Base-by-base conservation (phyloP, 164 flowering plant genomes). In the Platanus orientalis region DNA sequence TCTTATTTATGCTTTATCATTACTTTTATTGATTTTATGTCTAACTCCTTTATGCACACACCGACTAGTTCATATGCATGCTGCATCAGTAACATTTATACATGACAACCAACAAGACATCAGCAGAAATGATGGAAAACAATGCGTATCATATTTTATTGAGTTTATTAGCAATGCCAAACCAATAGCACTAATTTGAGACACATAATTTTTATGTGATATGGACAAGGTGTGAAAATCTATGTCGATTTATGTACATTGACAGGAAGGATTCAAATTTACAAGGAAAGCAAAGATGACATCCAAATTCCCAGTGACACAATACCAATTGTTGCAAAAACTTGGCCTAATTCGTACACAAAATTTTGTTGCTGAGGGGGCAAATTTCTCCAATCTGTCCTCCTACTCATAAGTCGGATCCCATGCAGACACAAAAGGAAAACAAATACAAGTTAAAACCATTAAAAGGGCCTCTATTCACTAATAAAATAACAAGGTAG, bases 241-340 rank as follows among this genome's bases (percentile, higher is more conserved):
- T 45, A 34, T 49, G 24, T 29, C 21, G 27, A 40, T 53, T 56
- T 77, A 77, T 80, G 42, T 73, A 78, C 83, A 78, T 1, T 57
- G 32, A 36, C 30, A 57, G 26, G 7, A 57, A 51, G 47, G 58
- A 26, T 61, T 59, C 29, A 25, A 60, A 28, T 69, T 70, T 61
- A 88, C 11, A 68, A 60, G 9, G 81, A 68, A 25, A 90, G 79
- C 66, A 65, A 75, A 61, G 87, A 83, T 36, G 89, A 69, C 73
- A 84, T 69, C 97, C 98, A 94, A 60, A 94, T 87, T 54, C 91
- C 98, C 28, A 89, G 65, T 0, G 88, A 82, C n/a, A 91, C 96
- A 19, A 89, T 61, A 11, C 80, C 87, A 16, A 94, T 45, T 1
- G 97, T 94, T 28, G 86, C 95, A 61, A 89, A 73, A 69, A 95